Percentiles rank a stretch among this genome's conserved stretches.
Evolutionary conservation across 805 yeast genomes (phyloP).

Genomic region (Starmerella bombi): DNA sequence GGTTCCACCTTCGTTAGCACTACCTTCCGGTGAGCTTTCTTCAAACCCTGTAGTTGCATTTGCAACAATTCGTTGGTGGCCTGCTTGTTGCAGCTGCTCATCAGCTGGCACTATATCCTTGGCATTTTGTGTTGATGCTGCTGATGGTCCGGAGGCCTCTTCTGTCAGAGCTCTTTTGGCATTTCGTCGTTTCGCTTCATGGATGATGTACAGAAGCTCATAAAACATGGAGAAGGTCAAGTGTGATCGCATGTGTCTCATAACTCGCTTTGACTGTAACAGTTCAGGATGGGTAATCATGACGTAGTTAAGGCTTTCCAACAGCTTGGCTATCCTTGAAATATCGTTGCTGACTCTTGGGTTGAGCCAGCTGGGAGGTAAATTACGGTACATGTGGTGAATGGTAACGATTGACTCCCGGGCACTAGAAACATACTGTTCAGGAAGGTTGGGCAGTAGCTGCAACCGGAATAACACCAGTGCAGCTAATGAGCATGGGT

Average conservation of each 20-base stretch:
- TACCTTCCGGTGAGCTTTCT: background rate
- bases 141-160: slow-evolving; percentile 8
- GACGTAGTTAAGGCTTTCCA: slow-evolving; percentile 79
- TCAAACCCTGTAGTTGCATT: background rate
- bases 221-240: slow-evolving; percentile 81
- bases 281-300: slow-evolving; percentile 77
- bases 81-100: too few species aligned
- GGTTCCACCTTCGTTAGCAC: slow-evolving; percentile 1
- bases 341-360: slow-evolving; percentile 63
- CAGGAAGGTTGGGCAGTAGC: slow-evolving; percentile 59
- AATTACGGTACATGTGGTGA: slow-evolving; percentile 74
- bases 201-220: slow-evolving; percentile 87
- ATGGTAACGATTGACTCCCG: slow-evolving; percentile 89
- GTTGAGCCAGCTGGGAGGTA: slow-evolving; percentile 81
- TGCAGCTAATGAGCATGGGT: slow-evolving; percentile 67
- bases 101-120: too few species aligned
- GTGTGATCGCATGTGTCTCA: slow-evolving; percentile 81
- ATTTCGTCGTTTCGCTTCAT: slow-evolving; percentile 73
- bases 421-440: slow-evolving; percentile 64
- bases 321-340: slow-evolving; percentile 77
- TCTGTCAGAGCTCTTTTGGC: slow-evolving; percentile 15
- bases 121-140: too few species aligned
- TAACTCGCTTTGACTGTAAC: slow-evolving; percentile 61
- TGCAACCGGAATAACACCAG: slow-evolving; percentile 69
- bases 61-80: too few species aligned